Evolutionary conservation across 2,329 filamentous ascomycete genomes (phyloP), one percentile per base, ranked within the genome.

Genomic region (Apiospora arundinis): DNA sequence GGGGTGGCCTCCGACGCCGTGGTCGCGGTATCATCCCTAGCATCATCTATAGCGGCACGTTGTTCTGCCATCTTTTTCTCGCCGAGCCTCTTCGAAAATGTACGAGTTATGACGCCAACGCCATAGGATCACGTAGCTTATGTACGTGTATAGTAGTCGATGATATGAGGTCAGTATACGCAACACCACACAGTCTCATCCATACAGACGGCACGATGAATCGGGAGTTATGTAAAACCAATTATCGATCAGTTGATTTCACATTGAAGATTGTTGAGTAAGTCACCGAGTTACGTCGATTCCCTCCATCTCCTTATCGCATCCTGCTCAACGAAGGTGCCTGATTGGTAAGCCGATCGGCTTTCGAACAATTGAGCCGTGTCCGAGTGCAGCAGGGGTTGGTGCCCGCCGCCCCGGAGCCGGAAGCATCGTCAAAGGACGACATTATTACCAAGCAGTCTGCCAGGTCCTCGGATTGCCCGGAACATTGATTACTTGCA

Each of bases 1-100:
- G 78, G 78, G 71, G 78, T 77, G 32, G 75, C 74, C 45, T 80
- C 78, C 16, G 77, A 73, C 25, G 68, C 71, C 5, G 73, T 70
- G 9, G 65, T 46, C 12, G 65, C 65, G n/a, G 56, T 40, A 40
- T 63, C 56, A 28, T 63, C 56, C 56, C 56, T 63, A n/a, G 28
- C 28, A 63, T 40, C 56, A n/a, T 63, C 28, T n/a, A n/a, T 8
- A 32, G 16, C 52, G n/a, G 21, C 18, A 40, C n/a, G 52, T 1
- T 63, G 56, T n/a, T 63, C 56, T 3, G 32, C 32, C 56, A 63
- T 63, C 4, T 12, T 63, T 14, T 32, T 18, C n/a, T n/a, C 6
- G 8, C 16, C 52, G 52, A 37, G 16, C 28, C 37, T 60, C 28
- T 60, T 60, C 16, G 11, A 16, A 56, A 21, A 28, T 18, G 28